Evolutionary conservation across 2,329 filamentous ascomycete species (phyloP), one percentile per base, ranked within the genome.

Genomic region (Sarocladium kiliense): DNA sequence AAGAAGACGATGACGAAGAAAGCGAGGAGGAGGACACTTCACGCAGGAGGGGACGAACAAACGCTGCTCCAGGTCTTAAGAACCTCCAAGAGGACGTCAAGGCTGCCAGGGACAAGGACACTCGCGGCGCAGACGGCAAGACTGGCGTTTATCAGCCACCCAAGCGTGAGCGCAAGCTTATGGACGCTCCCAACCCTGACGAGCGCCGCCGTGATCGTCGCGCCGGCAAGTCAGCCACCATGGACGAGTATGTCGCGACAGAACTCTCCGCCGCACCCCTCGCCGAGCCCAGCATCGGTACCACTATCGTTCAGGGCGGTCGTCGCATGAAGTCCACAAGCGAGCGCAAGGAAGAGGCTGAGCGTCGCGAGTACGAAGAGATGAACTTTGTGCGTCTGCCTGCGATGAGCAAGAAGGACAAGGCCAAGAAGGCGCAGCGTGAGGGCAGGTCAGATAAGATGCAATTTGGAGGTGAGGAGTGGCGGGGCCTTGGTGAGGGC

Each of bases 231-330:
- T 96, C 92, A 0, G 85, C 86, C 47, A 91, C 91, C 1, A 85
- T 99, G 66, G 92, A 97, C 66, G 93, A 97, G 66, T 99, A 95
- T 65, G 84, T 99, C 59, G 84, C 81, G 51, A 85, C 88, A 18
- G 94, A 99, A 70, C 79, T 97, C 57, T 92, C 91, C 0, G 73
- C 80, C 5, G 90, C 90, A 2, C 94, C 94, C 1, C 72, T 90
- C 56, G 89, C 91, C 1, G 83, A 95, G 68, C 91, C 93, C 55
- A 95, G 88, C 62, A 95, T 99, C 63, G 95, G 94, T 58, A 94
- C 89, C 56, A 96, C 89, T 18, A 95, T 97, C 62, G 78, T 87
- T 3, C 78, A 85, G 50, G 86, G 88, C 51, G 94, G 94, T 32
- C 84, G 93, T 59, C 84, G 84, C 68, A 84, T 85, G 65, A 94